Base-by-base conservation (phyloP, 495 filamentous ascomycete genomes). In the Podospora didyma region DNA sequence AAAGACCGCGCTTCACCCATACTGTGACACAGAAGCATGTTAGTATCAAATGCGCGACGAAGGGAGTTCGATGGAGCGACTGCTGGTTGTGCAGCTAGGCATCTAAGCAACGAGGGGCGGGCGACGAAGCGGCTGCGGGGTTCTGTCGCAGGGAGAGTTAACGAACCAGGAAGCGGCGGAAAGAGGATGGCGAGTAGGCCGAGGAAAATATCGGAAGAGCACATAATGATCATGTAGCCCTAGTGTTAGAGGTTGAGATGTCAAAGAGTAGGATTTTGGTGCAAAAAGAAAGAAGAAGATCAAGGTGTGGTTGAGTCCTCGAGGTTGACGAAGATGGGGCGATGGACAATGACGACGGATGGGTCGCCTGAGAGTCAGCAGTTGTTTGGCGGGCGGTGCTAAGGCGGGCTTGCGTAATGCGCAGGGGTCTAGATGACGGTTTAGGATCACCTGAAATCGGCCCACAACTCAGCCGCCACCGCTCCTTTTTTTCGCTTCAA, bases 1-100 rank as follows among this genome's bases (percentile, higher is more conserved):
- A 98, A 75, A 98, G 81, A 61, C 94, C 94, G 68, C 84, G 73
- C 75, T 97, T 98, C 47, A 98, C 89, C 93, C 93, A 97, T 61
- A 97, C 93, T 96, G 59, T 44, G 0, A 49, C 2, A 24, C 42
- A 37, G 7, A 17, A 34, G 10, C 51, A 63, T 67, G 58, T 64
- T 60, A 66, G 49, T 59, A 49, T 45, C 12, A 23, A 31, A n/a
- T n/a, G n/a, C n/a, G n/a, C n/a, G n/a, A n/a, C n/a, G n/a, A n/a
- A n/a, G n/a, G n/a, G n/a, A n/a, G n/a, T n/a, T n/a, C n/a, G n/a
- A n/a, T n/a, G n/a, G n/a, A n/a, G n/a, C n/a, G n/a, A n/a, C n/a
- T n/a, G n/a, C n/a, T n/a, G n/a, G n/a, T n/a, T n/a, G n/a, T n/a
- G n/a, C n/a, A n/a, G n/a, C n/a, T n/a, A n/a, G n/a, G n/a, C n/a